Conservation (phyloP, 768 basidiomycete species). For the Termitomyces sp. region DNA sequence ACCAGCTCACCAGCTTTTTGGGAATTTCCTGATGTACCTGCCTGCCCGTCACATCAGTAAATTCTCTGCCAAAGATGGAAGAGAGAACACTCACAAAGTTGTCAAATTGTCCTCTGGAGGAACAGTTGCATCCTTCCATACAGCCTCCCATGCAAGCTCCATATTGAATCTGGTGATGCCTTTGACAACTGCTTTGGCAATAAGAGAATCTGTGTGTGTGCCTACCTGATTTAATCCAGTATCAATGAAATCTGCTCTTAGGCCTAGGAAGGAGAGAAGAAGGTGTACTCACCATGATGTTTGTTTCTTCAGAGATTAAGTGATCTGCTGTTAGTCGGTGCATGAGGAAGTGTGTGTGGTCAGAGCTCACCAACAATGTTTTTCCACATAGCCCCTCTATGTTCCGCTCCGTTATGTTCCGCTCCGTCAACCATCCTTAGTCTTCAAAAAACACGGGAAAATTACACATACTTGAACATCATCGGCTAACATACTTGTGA, state of each 20-base stretch:
- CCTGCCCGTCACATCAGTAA: no score
- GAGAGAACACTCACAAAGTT: slow-evolving; percentile 42
- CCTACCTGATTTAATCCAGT: slow-evolving; percentile 51
- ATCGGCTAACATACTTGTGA: slow-evolving; percentile 81
- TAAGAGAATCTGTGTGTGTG: slow-evolving; percentile 76
- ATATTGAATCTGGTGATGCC: no score
- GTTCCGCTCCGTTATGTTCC: slow-evolving; percentile 68
- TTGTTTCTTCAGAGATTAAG: slow-evolving; percentile 58
- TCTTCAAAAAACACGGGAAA: background rate
- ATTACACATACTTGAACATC: slow-evolving; percentile 51
- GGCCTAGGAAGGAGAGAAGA: background rate
- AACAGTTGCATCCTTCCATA: slow-evolving; percentile 67
- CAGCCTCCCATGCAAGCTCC: no score
- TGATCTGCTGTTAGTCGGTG: background rate
- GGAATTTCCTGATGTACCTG: no score
- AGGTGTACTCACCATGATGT: slow-evolving; percentile 65
- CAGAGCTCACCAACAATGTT: no score
- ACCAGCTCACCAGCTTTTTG: no score
- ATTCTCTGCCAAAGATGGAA: no score
- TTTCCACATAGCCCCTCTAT: slow-evolving; percentile 95
- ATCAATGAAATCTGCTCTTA: no score
- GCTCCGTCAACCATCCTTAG: slow-evolving; percentile 11
- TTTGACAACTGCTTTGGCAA: slow-evolving; percentile 69
- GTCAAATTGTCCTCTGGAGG: slow-evolving; percentile 55
- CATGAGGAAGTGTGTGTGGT: background rate